A percentile compares a stretch with the other conserved stretches of the same genome.
Conservation (phyloP, 2,329 filamentous ascomycete genomes). For the Exophiala viscosa region DNA sequence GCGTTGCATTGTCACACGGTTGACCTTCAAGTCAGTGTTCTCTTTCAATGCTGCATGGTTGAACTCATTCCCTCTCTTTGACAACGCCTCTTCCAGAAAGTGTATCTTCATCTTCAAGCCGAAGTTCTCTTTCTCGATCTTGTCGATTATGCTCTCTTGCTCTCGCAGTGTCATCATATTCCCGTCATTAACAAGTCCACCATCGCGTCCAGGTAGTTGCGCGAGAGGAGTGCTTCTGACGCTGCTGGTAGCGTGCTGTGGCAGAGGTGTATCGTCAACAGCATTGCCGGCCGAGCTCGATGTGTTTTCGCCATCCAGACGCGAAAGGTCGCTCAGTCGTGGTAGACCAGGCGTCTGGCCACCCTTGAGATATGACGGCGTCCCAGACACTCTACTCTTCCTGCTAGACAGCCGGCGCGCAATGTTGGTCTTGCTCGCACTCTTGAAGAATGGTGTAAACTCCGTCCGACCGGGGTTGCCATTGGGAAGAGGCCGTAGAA, state of each 20-base stretch:
- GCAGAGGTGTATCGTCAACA: constrained; percentile 67
- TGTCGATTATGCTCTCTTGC: constrained; percentile 88
- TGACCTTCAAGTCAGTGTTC: constrained; percentile 93
- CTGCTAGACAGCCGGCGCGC: constrained; percentile 58
- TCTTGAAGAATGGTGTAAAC: constrained; percentile 91
- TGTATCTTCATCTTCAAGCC: constrained; percentile 95
- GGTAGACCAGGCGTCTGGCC: constrained; percentile 73
- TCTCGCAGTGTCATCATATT: constrained; percentile 89
- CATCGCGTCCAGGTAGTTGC: constrained; percentile 61
- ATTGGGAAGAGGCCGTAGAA: constrained; percentile 67
- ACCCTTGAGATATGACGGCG: constrained; percentile 64
- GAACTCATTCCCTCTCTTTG: constrained; percentile 83
- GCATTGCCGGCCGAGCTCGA: constrained; percentile 61
- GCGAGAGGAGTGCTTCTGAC: constrained; percentile 77
- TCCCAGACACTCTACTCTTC: constrained; percentile 57
- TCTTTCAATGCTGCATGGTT: constrained; percentile 86
- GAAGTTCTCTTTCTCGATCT: constrained; percentile 98
- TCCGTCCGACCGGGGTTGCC: constrained; percentile 60
- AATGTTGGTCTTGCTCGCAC: constrained; percentile 65
- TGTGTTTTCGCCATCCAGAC: constrained; percentile 60
- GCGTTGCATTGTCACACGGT: constrained; percentile 81
- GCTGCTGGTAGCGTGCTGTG: constrained; percentile 77
- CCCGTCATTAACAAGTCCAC: constrained; percentile 72
- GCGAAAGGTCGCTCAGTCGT: constrained; percentile 66
- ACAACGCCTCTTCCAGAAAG: constrained; percentile 86